Conservation (phyloP, 2,329 filamentous ascomycete species). For the Botrytis elliptica region DNA sequence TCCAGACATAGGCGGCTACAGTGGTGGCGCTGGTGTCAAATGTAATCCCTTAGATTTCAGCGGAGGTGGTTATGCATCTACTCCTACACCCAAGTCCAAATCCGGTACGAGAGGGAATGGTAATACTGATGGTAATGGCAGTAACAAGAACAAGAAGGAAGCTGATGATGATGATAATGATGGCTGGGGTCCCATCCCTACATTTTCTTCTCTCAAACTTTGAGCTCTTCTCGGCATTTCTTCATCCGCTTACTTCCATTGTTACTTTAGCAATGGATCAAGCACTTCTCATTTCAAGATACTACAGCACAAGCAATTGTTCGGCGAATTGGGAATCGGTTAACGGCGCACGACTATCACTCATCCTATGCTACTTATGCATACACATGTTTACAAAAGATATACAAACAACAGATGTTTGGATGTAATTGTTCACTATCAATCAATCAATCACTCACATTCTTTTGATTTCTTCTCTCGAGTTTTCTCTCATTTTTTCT, state of each 20-base stretch:
- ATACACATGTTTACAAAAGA: slow-evolving; percentile 8
- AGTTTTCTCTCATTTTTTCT: not conserved
- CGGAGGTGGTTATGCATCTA: not conserved
- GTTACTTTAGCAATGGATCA: not conserved
- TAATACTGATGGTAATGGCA: not conserved
- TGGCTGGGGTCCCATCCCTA: slow-evolving; percentile 7
- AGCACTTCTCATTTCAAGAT: not conserved
- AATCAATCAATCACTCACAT: slow-evolving; percentile 2
- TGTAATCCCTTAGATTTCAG: not conserved
- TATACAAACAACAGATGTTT: slow-evolving; percentile 2
- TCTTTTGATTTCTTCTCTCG: not conserved
- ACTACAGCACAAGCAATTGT: not conserved
- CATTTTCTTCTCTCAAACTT: slow-evolving; percentile 1
- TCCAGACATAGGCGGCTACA: not conserved
- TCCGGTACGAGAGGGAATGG: not conserved
- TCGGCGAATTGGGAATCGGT: not conserved
- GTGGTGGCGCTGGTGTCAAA: not conserved
- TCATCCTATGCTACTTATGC: not conserved
- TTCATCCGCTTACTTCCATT: not conserved
- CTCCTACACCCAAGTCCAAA: not conserved
- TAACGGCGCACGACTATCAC: not conserved
- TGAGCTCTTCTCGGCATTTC: not conserved
- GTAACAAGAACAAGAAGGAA: not conserved
- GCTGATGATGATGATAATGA: slow-evolving; percentile 1
- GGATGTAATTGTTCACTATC: not conserved